Base-by-base conservation (phyloP, 1,139 yeast species). In the Neolecta irregularis region DNA sequence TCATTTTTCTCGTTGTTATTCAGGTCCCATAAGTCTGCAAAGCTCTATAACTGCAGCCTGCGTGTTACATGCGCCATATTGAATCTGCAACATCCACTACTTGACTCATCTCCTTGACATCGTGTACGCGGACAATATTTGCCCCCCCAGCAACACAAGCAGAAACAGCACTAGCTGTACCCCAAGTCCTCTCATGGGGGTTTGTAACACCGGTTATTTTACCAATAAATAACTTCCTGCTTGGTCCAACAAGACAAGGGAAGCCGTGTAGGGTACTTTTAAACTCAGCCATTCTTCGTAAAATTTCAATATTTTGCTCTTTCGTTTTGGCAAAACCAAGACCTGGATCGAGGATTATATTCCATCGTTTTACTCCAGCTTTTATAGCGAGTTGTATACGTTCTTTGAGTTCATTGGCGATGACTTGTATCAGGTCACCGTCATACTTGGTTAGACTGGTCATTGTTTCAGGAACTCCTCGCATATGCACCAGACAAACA, bases 281-380 rank as follows among this genome's bases (percentile, higher is more conserved):
- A 16, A 60, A 48, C 19, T 42, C 44, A 4, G 38, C 38, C 3
- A 77, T 64, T 38, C 72, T 62, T 40, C 72, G 67, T 20, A 88
- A 62, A 1, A 83, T 48, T 8, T 66, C 64, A 30, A 85, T 48
- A 52, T 85, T 88, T 49, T 85, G 94, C 6, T 54, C 46, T 30
- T 66, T 49, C 37, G 64, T 65, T 53, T 88, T 88, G 15, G 96
- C 95, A 57, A 88, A 88, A 1, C 98, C 98, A 36, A 88, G 58
- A 1, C 98, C 98, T 0, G 99, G 98, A 54, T 88, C 99, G 8
- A 83, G 52, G 12, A 91, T 72, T 2, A 88, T 60, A 55, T 88
- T 96, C 94, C 95, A 88, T 53, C 91, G 72, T 40, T 64, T 64
- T 1, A 88, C 70, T 1, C 94, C 94, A 1, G 57, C 58, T 0